Evolutionary conservation across 495 filamentous ascomycete species (phyloP), one percentile per base, ranked within the genome.

Genomic region (Lasiosphaeris hirsuta): DNA sequence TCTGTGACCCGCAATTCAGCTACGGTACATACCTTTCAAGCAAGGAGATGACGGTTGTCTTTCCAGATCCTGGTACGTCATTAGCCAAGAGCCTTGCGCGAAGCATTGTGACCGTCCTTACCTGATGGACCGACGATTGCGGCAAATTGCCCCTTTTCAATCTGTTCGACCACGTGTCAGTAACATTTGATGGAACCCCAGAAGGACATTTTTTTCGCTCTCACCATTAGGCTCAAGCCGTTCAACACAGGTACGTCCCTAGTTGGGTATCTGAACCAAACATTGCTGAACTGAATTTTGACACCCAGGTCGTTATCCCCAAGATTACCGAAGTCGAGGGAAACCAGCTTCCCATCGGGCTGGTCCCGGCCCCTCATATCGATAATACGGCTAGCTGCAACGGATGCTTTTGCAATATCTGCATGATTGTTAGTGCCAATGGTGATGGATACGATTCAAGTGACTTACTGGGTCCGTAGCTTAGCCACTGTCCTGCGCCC

Each of bases 31-130:
- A 75, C 67, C 74, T 65, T 70, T 88, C 85, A 1, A 90, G 70
- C 0, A 90, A 68, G 7, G 83, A 84, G 30, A 90, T 79, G 11
- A 88, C 70, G 3, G 85, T 90, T 4, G 83, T 87, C 66, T 93
- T 93, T 0, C 89, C 89, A 49, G 81, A 89, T 37, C 89, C 89
- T 49, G 72, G 76, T 6, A 43, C 37, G 18, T 36, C 44, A 15
- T 18, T 40, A 37, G 44, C 30, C n/a, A 33, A 30, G 23, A 30
- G 23, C 23, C n/a, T 23, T 17, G 10, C 10, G 13, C 15, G 7
- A 36, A 15, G 9, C 9, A 18, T 30, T 18, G 36, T 36, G 5
- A 18, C 36, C 15, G n/a, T 37, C 55, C 64, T 48, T 66, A 75
- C 74, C 75, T 15, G 74, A 77, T 0, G 75, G 72, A 7, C 75